phyloP scores from a whole-genome alignment of 768 basidiomycete species.

The Amanita molliuscula region DNA sequence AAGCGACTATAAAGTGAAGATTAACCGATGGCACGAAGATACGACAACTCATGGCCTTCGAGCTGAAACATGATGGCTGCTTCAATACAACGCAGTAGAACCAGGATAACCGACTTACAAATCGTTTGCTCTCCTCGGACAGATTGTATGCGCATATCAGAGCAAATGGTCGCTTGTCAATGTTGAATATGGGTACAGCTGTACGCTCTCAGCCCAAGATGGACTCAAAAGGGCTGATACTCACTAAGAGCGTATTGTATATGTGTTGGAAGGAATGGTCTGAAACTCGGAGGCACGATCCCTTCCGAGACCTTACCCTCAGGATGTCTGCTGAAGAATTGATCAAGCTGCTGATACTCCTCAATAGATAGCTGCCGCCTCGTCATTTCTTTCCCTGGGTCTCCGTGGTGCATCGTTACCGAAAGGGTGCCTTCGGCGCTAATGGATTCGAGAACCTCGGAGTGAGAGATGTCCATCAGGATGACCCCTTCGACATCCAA shows the following conservation, averaged over 20 bases:
- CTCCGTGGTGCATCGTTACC: slow-evolving; percentile 62
- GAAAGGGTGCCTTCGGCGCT: slow-evolving; percentile 50
- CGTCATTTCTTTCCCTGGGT: slow-evolving; percentile 39
- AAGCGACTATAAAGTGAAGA: background rate
- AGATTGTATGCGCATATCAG: slow-evolving; percentile 88
- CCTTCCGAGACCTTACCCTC: slow-evolving; percentile 87
- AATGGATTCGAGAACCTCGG: slow-evolving; percentile 74
- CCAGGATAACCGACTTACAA: slow-evolving; percentile 34
- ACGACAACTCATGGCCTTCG: slow-evolving; percentile 86
- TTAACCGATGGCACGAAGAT: slow-evolving; percentile 79
- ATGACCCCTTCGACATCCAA: slow-evolving; percentile 88
- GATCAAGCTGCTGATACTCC: slow-evolving; percentile 66
- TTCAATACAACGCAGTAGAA: background rate
- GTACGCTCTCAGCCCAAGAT: background rate
- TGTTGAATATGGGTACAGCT: slow-evolving; percentile 90
- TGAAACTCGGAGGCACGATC: slow-evolving; percentile 73
- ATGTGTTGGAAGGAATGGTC: slow-evolving; percentile 69
- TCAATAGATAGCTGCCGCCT: slow-evolving; percentile 50
- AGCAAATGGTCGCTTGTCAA: slow-evolving; percentile 88
- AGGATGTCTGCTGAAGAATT: slow-evolving; percentile 70
- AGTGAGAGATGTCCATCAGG: slow-evolving; percentile 88
- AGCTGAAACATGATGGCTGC: slow-evolving; percentile 30
- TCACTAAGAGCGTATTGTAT: slow-evolving; percentile 84
- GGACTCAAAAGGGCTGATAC: slow-evolving; percentile 16
- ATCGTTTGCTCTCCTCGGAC: slow-evolving; percentile 69